These are phyloP conservation scores for Salvia sclarea DNA, from an alignment of 305 asterid genomes.

Conservation along the genomic window DNA sequence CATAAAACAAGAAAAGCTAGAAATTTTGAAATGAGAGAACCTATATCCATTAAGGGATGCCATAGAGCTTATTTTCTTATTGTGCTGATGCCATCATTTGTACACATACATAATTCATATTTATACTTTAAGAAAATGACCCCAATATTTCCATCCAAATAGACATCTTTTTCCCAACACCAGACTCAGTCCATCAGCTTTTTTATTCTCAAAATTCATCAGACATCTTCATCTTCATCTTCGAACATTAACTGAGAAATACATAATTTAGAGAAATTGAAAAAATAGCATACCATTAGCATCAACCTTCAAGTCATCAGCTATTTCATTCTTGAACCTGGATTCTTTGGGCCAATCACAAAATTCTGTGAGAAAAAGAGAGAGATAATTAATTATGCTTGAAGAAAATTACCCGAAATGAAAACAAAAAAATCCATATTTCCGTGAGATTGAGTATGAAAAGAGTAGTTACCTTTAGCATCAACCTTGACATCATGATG, in stretches of 20 bases:
- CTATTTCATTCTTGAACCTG: constrained; percentile 48
- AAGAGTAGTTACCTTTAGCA: constrained; percentile 43
- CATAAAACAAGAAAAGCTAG: neutral
- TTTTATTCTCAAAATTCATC: constrained; percentile 41
- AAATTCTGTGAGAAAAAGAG: constrained; percentile 34
- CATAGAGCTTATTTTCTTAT: neutral
- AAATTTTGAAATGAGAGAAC: constrained; percentile 5
- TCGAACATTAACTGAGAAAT: neutral
- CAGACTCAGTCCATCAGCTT: constrained; percentile 31
- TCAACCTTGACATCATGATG: constrained; percentile 24
- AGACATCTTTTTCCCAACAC: neutral
- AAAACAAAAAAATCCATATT: neutral
- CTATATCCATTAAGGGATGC: neutral
- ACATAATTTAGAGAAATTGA: neutral
- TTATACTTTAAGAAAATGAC: neutral
- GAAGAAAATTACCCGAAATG: neutral
- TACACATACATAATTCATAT: too few relatives aligned
- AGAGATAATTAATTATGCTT: too few relatives aligned
- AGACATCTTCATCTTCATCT: too few relatives aligned
- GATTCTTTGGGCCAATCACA: constrained; percentile 52
- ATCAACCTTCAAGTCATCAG: constrained; percentile 42
- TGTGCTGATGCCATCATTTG: neutral
- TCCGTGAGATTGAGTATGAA: neutral
- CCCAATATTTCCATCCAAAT: neutral
- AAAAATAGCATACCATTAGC: constrained; percentile 44